These are phyloP conservation scores for Candida albicans DNA, from an alignment of 1,139 yeast species.

Conservation along the genomic window DNA sequence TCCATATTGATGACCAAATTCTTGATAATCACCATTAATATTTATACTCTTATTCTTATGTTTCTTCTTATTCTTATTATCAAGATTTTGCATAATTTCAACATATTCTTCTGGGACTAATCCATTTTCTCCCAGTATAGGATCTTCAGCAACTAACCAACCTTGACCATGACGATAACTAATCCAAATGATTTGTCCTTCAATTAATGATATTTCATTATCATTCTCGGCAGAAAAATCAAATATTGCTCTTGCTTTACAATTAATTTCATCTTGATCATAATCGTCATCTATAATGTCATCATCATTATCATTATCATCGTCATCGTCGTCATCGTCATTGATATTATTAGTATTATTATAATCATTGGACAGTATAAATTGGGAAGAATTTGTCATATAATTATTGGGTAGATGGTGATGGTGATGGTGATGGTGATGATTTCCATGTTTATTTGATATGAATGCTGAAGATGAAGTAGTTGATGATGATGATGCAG, in stretches of 20 bases:
- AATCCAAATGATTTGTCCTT: conserved; percentile 84
- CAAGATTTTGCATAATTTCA: conserved; percentile 48
- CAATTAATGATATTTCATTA: conserved; percentile 76
- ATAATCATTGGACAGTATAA: conserved; percentile 9
- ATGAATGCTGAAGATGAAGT: conserved; percentile 4
- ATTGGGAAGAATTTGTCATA: too few relatives aligned
- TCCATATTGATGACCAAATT: not conserved
- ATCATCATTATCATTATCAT: conserved; percentile 5
- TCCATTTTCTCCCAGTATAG: conserved; percentile 79
- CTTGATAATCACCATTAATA: too few relatives aligned
- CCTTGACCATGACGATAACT: conserved; percentile 96
- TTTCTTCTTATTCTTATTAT: conserved; percentile 18
- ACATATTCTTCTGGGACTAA: conserved; percentile 96
- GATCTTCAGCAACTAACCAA: conserved; percentile 94
- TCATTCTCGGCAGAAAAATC: conserved; percentile 93
- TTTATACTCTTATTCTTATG: conserved; percentile 16
- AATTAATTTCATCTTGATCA: conserved; percentile 41
- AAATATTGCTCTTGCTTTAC: conserved; percentile 79
- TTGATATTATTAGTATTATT: conserved; percentile 13
- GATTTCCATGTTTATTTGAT: not conserved
- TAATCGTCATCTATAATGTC: conserved; percentile 1
- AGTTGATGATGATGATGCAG: conserved; percentile 8
- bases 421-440: too few relatives aligned
- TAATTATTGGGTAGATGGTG: conserved; percentile 6
- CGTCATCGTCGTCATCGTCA: not conserved